Base-by-base conservation (phyloP, 257 asterid species). In the Haberlea rhodopensis region DNA sequence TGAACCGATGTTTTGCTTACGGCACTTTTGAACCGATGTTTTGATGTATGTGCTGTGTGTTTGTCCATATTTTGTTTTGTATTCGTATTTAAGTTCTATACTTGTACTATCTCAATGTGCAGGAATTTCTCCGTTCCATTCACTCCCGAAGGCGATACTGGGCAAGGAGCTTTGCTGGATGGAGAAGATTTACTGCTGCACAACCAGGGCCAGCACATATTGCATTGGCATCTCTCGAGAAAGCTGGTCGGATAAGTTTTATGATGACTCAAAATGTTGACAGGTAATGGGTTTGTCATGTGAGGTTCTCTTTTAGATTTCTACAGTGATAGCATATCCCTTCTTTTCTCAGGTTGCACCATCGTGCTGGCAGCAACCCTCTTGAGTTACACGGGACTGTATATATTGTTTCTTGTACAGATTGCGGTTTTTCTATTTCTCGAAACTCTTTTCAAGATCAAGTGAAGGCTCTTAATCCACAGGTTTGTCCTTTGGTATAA, bases 91-190 rank as follows among this genome's bases (percentile, higher is more conserved):
- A 60, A 60, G 60, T 45, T 55, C 45, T 76, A 34, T 18, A 20
- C 45, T 57, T 53, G 53, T 57, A 51, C 40, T 34, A 19, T 62
- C 54, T 69, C 62, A 40, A 64, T 62, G 34, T 58, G 66, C 82
- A 92, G 97, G 90, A 92, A 75, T 92, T 89, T 68, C 57, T 78
- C 27, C 95, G 91, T 61, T 92, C 96, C 48, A 68, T 31, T 71
- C 84, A 84, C 46, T 84, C 99, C 37, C 79, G 95, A 37, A 79
- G 99, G 61, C 86, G 96, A 46, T 92, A 92, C 51, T 92, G 99
- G 99, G 94, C 97, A 4, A 83, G 99, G 81, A 92, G 99, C 79
- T 92, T 79, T 82, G 99, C 99, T 73, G 99, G 99, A 34, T 92
- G 99, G 99, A 80, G 94, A 79, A 81, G 84, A 60, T 92, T 92